Base-by-base conservation (phyloP, 805 yeast genomes). In the Barnettozyma salicaria region DNA sequence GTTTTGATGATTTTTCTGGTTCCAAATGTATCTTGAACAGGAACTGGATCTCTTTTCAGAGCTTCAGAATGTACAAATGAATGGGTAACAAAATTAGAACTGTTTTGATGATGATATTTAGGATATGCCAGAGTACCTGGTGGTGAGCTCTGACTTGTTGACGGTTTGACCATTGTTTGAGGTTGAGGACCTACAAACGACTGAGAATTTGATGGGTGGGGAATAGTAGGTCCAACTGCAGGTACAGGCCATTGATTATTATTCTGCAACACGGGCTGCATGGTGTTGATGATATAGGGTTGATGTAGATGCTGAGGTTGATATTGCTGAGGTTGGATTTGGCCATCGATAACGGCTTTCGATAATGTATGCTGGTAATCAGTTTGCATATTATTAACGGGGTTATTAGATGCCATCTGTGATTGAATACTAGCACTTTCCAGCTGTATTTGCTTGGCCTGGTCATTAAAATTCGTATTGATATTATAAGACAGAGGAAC, bases 401-500 rank as follows among this genome's bases (percentile, higher is more conserved):
- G 4, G 16, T 29, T n/a, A 13, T 11, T 14, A 12, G 34, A 35
- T 7, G 18, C 18, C 5, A 47, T 32, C 22, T 46, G 56, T 1
- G 53, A 43, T 23, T 49, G 52, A 7, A 49, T 36, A 19, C 35
- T 35, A 1, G 56, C 52, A 6, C 54, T 47, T 19, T 49, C 54
- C 20, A 47, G 32, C 30, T 49, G 56, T 5, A 51, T 27, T 23
- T 43, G 47, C 1, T 45, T 48, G 1, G 48, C 52, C 19, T 49
- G 47, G 30, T 49, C 53, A 13, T 46, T 50, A 8, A 51, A 20
- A 2, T 41, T 24, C 20, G 36, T 29, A 11, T 29, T 21, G 19
- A 16, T 39, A 18, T 19, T 37, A 7, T n/a, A n/a, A n/a, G n/a
- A n/a, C n/a, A n/a, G n/a, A n/a, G n/a, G n/a, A n/a, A n/a, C n/a